Conservation (phyloP, 2,329 filamentous ascomycete genomes). For the Achaetomium macrosporum region DNA sequence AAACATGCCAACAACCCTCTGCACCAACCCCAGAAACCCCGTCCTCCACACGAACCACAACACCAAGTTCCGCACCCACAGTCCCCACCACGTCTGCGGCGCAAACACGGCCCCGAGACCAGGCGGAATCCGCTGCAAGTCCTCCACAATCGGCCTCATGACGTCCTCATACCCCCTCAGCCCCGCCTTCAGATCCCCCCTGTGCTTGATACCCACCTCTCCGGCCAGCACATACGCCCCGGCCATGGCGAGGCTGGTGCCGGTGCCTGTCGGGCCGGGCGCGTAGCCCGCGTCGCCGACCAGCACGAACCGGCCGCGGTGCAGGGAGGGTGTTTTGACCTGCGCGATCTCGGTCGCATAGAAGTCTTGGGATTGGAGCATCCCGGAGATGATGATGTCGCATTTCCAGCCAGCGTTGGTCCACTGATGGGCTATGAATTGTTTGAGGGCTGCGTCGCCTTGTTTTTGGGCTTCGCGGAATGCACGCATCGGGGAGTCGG, state of each 20-base stretch:
- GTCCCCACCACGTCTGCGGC: constrained; percentile 1
- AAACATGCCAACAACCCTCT: background rate
- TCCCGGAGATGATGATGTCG: background rate
- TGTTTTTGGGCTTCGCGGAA: background rate
- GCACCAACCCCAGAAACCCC: background rate
- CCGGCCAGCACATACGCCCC: background rate
- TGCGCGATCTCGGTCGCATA: background rate
- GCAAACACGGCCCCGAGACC: background rate
- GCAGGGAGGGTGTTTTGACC: background rate
- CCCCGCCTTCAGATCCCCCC: background rate
- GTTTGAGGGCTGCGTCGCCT: background rate
- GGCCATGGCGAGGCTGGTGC: background rate
- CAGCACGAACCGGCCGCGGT: background rate
- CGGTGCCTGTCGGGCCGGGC: background rate
- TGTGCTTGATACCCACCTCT: background rate
- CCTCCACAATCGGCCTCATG: background rate
- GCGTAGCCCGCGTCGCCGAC: constrained; percentile 2
- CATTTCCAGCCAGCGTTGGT: background rate
- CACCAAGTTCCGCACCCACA: constrained; percentile 1
- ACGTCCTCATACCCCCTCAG: background rate
- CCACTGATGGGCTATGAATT: background rate
- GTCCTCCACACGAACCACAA: constrained; percentile 1
- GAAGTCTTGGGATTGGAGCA: background rate
- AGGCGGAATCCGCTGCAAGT: background rate
- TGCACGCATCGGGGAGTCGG: background rate